Base-by-base conservation (phyloP, 345 rosid genomes). In the Gossypium mustelinum region DNA sequence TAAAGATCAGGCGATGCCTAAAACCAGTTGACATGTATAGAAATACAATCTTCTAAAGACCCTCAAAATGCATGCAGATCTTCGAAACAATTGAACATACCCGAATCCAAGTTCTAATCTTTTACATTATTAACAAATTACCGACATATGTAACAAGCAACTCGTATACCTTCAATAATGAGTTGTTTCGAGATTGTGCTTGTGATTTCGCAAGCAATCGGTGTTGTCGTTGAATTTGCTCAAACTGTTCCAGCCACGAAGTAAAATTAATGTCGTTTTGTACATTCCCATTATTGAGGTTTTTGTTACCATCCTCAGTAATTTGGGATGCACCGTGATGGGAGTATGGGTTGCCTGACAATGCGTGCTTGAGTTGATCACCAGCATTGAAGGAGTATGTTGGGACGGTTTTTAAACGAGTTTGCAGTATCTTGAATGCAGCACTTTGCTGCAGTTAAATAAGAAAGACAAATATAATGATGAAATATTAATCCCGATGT, bases 351-450 rank as follows among this genome's bases (percentile, higher is more conserved):
- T 84, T 91, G 63, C 94, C 92, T n/a, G 91, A 93, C 79, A 92
- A 85, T 41, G 89, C 85, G 80, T 83, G 84, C 79, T 84, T 87
- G 56, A 92, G 61, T 79, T 87, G 92, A 56, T 93, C 97, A 58
- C 90, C 97, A 58, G 90, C 84, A 25, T 80, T 81, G 78, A 93
- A 89, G 59, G 98, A 88, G 84, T 86, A 87, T 47, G 88, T 74
- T 72, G 98, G 97, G 1, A 96, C 95, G 7, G 97, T 88, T 85
- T 92, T 96, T 80, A 93, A 87, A 63, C 98, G 93, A 60, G 92
- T 96, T 68, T 87, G 81, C 16, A 93, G 83, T 68, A 96, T 85
- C 88, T 92, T 92, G 77, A 96, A 93, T 66, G 98, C 97, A 10
- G 88, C 89, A 77, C 98, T 89, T 96, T 96, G 98, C 99, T 96